Evolutionary conservation across 805 yeast genomes (phyloP), one percentile per base, ranked within the genome.

Genomic region (Starmerella kuoi): DNA sequence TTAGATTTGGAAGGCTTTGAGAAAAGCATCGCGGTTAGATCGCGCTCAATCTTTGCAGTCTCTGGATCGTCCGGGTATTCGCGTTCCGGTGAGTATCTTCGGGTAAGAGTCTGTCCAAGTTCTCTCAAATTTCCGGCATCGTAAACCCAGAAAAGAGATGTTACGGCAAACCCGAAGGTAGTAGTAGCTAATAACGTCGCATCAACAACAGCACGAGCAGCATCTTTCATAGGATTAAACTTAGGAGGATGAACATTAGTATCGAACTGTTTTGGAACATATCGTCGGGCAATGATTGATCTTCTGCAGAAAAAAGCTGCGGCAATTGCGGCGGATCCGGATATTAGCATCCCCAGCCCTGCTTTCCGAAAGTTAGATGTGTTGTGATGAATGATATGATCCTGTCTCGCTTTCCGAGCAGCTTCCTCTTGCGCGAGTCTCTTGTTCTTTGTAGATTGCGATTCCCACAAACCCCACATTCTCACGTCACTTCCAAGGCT

Each of bases 191-290:
- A 63, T 36, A 80, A 61, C 0, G 94, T 74, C 2, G 95, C 93
- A 31, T 82, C 78, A 0, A 79, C 74, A 2, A 87, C 84, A 0
- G 95, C 95, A 31, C 77, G 75, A 26, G 84, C 73, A 2, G 95
- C 95, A 58, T 86, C 95, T 41, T 75, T 73, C 47, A 82, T 76
- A 57, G 82, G 77, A 24, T 81, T 78, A 55, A 78, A 80, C n/a
- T 76, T 68, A 4, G 95, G 95, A 2, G 93, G 93, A 44, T 74
- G 71, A 54, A 85, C 88, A 61, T 86, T 86, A 11, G 87, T 84
- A 53, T 83, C 86, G 61, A 82, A 87, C 53, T 77, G 67, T 33
- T 70, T 70, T 6, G 95, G 95, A 5, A 75, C 61, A 53, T 75
- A 85, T 60, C 79, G 77, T 52, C 95, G 69, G 20, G 78, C 64